Evolutionary conservation across 1,139 yeast species (phyloP).

Genomic region (Yamadazyma kanchanaburiensis): DNA sequence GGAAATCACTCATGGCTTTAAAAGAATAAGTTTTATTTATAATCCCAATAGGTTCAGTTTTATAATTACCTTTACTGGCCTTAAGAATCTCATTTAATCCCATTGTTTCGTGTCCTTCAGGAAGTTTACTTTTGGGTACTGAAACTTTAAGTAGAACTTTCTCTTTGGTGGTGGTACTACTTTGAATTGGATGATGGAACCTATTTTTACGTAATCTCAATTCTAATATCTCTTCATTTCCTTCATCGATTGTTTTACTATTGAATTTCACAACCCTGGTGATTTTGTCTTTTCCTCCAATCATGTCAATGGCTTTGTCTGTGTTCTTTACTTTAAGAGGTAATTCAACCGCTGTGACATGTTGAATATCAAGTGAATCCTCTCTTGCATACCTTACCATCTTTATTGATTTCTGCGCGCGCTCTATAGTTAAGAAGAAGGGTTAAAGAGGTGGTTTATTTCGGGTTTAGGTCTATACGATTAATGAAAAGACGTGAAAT

Average conservation of each 20-base stretch:
- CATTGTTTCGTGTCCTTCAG: conserved; percentile 45
- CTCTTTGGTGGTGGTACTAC: conserved; percentile 51
- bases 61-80: conserved; percentile 23
- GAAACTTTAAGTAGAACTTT: conserved; percentile 67
- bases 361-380: conserved; percentile 70
- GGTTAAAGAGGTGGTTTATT: too few species aligned
- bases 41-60: conserved; percentile 61
- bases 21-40: conserved; percentile 72
- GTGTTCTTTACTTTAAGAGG: conserved; percentile 70
- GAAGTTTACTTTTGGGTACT: conserved; percentile 54
- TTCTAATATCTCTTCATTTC: conserved; percentile 37
- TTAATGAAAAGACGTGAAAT: too few species aligned
- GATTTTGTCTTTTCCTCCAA: conserved; percentile 67
- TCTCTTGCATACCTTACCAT: conserved; percentile 35
- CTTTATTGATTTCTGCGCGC: too few species aligned
- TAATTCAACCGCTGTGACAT: conserved; percentile 70
- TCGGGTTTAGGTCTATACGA: too few species aligned
- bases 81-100: conserved; percentile 51
- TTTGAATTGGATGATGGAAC: conserved; percentile 78
- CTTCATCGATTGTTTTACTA: conserved; percentile 11
- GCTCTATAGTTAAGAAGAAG: too few species aligned
- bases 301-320: conserved; percentile 63
- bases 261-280: conserved; percentile 29
- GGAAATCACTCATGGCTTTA: conserved; percentile 88
- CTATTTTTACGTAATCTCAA: conserved; percentile 64